These are phyloP conservation scores for Trametes coccinea DNA, from an alignment of 768 basidiomycete species.

Conservation along the genomic window DNA sequence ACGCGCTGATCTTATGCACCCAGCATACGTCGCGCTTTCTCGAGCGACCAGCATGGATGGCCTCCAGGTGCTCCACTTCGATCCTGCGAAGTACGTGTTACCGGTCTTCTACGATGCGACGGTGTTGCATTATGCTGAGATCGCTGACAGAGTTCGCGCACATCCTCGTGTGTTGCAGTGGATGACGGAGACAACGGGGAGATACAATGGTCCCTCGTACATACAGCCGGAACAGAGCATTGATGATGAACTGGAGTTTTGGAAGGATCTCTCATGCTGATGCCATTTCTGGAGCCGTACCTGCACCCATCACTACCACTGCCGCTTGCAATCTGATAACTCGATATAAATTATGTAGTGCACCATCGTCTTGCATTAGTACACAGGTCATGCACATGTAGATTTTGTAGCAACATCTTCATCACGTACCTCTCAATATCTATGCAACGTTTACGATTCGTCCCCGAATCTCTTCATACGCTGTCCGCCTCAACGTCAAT, in stretches of 20 bases:
- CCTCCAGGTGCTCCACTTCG: conserved; percentile 66
- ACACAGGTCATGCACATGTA: not conserved
- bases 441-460: no score
- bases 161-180: conserved; percentile 65
- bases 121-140: not conserved
- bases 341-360: not conserved
- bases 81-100: conserved; percentile 48
- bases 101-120: not conserved
- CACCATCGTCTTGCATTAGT: no score
- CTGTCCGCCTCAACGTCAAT: not conserved
- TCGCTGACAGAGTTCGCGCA: conserved; percentile 52
- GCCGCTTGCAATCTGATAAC: not conserved
- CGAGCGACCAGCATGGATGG: conserved; percentile 67
- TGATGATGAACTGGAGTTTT: conserved; percentile 28
- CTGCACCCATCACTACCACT: conserved; percentile 46
- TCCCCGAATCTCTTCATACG: not conserved
- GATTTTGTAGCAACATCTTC: not conserved
- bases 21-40: conserved; percentile 73
- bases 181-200: conserved; percentile 40
- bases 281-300: not conserved
- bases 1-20: not conserved
- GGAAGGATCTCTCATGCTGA: not conserved
- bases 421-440: no score
- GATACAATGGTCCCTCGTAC: conserved; percentile 13
- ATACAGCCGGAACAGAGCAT: conserved; percentile 30